Percentiles rank a stretch among this genome's conserved stretches.
Conservation (phyloP, 78 protist species). For the Dictyostelium discoideum region DNA sequence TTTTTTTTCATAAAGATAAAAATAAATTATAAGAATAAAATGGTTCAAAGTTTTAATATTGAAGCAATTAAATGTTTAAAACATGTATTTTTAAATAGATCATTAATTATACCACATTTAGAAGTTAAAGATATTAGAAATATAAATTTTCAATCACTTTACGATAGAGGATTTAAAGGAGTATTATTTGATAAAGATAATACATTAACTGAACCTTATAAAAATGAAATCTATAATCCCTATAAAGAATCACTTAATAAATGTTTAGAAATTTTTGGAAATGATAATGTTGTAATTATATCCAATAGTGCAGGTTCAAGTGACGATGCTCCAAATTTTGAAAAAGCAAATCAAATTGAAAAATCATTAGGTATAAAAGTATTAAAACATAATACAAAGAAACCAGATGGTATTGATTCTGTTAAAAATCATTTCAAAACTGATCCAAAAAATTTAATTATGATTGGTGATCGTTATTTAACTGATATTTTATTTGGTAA, state of each 20-base stretch:
- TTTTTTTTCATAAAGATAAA: too few relatives aligned
- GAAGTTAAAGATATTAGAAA: conserved; percentile 25
- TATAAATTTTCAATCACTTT: conserved; percentile 5
- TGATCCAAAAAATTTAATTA: neutral
- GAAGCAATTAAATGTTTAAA: conserved; percentile 50
- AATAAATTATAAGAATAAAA: neutral
- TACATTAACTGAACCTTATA: conserved; percentile 64
- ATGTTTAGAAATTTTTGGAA: conserved; percentile 26
- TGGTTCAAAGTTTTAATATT: conserved; percentile 69
- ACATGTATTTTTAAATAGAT: conserved; percentile 14
- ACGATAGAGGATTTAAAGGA: conserved; percentile 31
- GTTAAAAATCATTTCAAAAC: conserved; percentile 30
- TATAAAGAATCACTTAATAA: conserved; percentile 13
- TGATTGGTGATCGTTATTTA: conserved; percentile 68
- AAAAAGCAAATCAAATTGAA: conserved; percentile 18
- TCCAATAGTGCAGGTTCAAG: conserved; percentile 75
- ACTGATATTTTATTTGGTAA: conserved; percentile 73
- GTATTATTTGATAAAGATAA: conserved; percentile 69
- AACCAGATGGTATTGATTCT: conserved; percentile 56
- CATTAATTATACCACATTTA: conserved; percentile 53
- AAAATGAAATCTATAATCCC: conserved; percentile 13
- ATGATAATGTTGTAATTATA: conserved; percentile 15
- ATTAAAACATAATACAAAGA: conserved; percentile 46
- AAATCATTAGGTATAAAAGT: conserved; percentile 7
- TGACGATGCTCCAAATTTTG: conserved; percentile 33